Evolutionary conservation across 2,329 filamentous ascomycete species (phyloP).

Genomic region (Fonsecaea pedrosoi): DNA sequence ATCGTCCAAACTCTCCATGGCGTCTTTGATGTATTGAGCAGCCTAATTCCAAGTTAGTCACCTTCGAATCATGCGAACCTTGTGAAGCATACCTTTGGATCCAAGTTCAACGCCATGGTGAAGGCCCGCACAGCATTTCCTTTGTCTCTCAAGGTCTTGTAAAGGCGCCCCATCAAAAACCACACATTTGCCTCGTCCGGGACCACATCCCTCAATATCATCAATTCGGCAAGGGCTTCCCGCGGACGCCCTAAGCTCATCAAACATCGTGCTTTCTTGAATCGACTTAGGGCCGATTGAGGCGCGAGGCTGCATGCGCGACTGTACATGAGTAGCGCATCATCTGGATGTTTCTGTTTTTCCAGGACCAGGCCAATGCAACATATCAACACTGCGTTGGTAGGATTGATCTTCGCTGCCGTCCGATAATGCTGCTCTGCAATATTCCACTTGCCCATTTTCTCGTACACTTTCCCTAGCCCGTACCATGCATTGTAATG

Average conservation of each 20-base stretch:
- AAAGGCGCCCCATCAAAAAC: conserved; percentile 78
- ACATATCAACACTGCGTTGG: conserved; percentile 89
- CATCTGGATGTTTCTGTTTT: conserved; percentile 80
- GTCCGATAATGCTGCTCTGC: conserved; percentile 90
- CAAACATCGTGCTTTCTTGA: conserved; percentile 89
- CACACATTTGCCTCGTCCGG: conserved; percentile 96
- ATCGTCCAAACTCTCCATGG: conserved; percentile 89
- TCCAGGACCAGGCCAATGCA: conserved; percentile 91
- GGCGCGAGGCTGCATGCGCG: conserved; percentile 84
- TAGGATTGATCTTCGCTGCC: conserved; percentile 87
- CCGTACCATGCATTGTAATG: conserved; percentile 99
- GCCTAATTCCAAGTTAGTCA: conserved; percentile 63
- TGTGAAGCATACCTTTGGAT: conserved; percentile 78
- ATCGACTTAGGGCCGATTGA: conserved; percentile 79
- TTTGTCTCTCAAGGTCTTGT: conserved; percentile 65
- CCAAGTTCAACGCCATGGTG: conserved; percentile 91
- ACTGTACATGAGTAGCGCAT: conserved; percentile 80
- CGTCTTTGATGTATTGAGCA: conserved; percentile 92
- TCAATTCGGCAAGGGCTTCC: conserved; percentile 79
- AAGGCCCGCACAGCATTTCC: conserved; percentile 88
- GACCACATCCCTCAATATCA: conserved; percentile 86
- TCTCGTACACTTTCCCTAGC: conserved; percentile 79
- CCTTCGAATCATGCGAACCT: conserved; percentile 8
- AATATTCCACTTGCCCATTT: conserved; percentile 87
- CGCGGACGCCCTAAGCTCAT: conserved; percentile 75